These are phyloP conservation scores for Boletus coccyginus DNA, from an alignment of 768 basidiomycete genomes.

Conservation along the genomic window DNA sequence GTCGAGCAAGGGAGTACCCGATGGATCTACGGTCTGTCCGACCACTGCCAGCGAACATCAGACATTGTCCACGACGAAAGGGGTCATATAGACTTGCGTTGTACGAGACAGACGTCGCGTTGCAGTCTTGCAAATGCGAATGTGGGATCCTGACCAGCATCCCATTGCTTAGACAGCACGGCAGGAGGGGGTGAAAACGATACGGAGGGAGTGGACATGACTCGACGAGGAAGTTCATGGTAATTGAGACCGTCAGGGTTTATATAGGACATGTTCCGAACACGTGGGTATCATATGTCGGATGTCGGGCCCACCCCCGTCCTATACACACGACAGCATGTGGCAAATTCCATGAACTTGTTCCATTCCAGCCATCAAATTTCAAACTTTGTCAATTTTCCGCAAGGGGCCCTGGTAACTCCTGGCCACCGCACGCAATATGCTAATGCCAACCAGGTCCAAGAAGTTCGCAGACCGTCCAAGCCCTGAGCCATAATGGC, in stretches of 20 bases:
- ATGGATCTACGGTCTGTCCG: slow-evolving; percentile 14
- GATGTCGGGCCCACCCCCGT: not conserved
- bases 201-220: slow-evolving; percentile 16
- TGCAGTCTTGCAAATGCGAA: slow-evolving; percentile 38
- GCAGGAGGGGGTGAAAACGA: slow-evolving; percentile 23
- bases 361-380: too few species aligned
- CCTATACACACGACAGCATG: not conserved
- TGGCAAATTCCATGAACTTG: not conserved
- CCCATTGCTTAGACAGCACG: slow-evolving; percentile 12
- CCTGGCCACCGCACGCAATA: too few species aligned
- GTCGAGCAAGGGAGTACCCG: slow-evolving; percentile 14
- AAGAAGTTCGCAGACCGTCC: too few species aligned
- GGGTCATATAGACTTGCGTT: slow-evolving; percentile 17
- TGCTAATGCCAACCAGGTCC: too few species aligned
- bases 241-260: not conserved
- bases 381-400: too few species aligned
- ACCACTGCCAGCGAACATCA: slow-evolving; percentile 2
- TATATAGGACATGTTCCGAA: not conserved
- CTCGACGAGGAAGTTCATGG: not conserved
- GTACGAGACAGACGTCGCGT: slow-evolving; percentile 28
- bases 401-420: too few species aligned
- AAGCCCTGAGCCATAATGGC: too few species aligned
- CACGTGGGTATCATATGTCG: not conserved
- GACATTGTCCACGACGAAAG: not conserved
- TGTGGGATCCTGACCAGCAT: slow-evolving; percentile 16